Evolutionary conservation across 2,329 filamentous ascomycete species (phyloP).

Genomic region (Xylariaceae sp.): DNA sequence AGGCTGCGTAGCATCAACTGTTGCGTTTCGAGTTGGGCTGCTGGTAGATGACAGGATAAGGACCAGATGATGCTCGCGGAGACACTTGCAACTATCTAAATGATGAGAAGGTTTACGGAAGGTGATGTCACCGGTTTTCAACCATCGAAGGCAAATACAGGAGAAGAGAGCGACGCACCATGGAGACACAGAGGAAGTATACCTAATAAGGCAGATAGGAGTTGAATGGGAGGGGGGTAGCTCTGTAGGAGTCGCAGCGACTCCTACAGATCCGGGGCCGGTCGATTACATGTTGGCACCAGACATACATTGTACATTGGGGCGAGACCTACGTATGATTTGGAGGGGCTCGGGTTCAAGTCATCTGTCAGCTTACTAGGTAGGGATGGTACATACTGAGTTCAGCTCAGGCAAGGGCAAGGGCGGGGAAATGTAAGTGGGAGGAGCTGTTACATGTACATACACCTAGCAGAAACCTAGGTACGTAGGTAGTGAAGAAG

Average conservation of each 20-base stretch:
- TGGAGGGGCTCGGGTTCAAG: too few relatives aligned
- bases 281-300: too few relatives aligned
- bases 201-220: not conserved
- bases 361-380: too few relatives aligned
- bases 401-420: too few relatives aligned
- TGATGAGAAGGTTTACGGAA: not conserved
- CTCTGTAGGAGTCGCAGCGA: too few relatives aligned
- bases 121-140: not conserved
- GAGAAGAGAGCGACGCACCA: slow-evolving; percentile 15
- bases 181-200: not conserved
- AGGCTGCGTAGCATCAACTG: too few relatives aligned
- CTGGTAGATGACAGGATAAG: not conserved
- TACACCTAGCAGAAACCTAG: not conserved
- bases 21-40: not conserved
- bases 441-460: too few relatives aligned
- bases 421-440: too few relatives aligned
- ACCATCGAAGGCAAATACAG: slow-evolving; percentile 1
- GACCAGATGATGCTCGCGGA: not conserved
- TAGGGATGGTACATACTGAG: too few relatives aligned
- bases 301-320: too few relatives aligned
- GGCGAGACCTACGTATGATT: too few relatives aligned
- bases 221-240: not conserved
- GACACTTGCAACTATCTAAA: slow-evolving; percentile 1
- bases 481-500: not conserved
- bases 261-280: not conserved